phyloP scores from a whole-genome alignment of 2,329 filamentous ascomycete genomes.

The Botrytis hyacinthi region DNA sequence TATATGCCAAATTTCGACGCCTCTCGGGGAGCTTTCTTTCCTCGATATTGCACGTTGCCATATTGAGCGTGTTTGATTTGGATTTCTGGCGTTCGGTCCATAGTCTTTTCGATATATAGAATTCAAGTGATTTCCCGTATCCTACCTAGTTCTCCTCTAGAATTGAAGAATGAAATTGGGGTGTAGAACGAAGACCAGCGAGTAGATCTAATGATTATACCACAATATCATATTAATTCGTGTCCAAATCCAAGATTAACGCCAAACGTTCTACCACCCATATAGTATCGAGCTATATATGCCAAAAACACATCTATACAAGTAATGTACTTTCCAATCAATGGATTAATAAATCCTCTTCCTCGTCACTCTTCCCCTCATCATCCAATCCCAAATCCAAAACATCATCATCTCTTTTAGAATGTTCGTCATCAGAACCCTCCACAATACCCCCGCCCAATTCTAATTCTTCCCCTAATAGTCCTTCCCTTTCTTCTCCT shows the following conservation, averaged over 20 bases:
- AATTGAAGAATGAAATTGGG: not conserved
- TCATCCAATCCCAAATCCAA: conserved; percentile 30
- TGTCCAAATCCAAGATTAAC: conserved; percentile 2
- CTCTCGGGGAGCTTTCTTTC: not conserved
- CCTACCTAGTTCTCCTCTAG: not conserved
- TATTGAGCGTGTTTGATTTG: not conserved
- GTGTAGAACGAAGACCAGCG: not conserved
- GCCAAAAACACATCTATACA: not conserved
- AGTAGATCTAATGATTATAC: not conserved
- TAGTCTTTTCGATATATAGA: not conserved
- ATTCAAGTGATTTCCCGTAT: not conserved
- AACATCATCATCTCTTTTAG: conserved; percentile 32
- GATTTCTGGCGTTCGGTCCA: not conserved
- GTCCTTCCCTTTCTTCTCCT: conserved; percentile 22
- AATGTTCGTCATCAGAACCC: conserved; percentile 20
- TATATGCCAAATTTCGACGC: too few relatives aligned
- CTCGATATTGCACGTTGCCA: not conserved
- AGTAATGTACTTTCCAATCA: conserved; percentile 1
- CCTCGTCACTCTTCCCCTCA: conserved; percentile 21
- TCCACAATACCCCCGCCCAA: conserved; percentile 24
- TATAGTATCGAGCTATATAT: not conserved
- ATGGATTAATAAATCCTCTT: conserved; percentile 16
- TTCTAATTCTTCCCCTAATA: conserved; percentile 25
- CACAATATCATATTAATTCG: not conserved
- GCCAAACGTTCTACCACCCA: not conserved